Base-by-base conservation (phyloP, 2,329 filamentous ascomycete genomes). In the Dissoconium aciculare region DNA sequence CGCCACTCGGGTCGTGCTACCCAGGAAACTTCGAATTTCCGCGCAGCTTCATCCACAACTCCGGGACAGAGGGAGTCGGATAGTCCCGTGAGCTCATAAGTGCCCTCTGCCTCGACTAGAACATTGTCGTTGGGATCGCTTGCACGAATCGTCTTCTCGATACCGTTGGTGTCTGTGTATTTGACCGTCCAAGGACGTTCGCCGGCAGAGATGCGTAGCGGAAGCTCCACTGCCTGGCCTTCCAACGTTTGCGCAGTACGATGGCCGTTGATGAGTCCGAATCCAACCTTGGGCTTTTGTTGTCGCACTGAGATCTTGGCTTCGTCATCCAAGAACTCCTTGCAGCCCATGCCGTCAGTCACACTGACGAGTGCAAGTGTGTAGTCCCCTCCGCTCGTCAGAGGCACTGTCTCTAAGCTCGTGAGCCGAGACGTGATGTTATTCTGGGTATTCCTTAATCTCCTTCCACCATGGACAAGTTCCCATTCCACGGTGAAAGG, bases 401-500 rank as follows among this genome's bases (percentile, higher is more conserved):
- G 62, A 11, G 69, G 64, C 2, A 77, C 69, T 0, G 87, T 94
- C 41, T 71, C 70, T 50, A 98, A 84, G 21, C 66, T 77, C 50
- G 76, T 75, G 13, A 63, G 57, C 29, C 70, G 62, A 2, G 60
- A 63, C 14, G 73, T 63, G 33, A 93, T 79, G 34, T 69, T 63
- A 1, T 69, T 63, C 15, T 72, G 63, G 33, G 67, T 69, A 44
- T 78, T 68, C 30, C 79, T 77, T 39, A 71, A 75, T 31, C 85
- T 73, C 56, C 80, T 91, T 33, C 85, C 85, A 33, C 84, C 80
- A 55, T 95, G 81, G 5, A 94, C 71, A 24, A 94, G 63, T 55
- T 95, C 89, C 60, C 92, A 98, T 50, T 95, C 84, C 23, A 98
- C 59, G 13, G 67, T 78, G 64, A 87, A 95, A 0, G 91, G 89